A percentile compares a stretch with the other conserved stretches of the same genome.
Evolutionary conservation across 192 early-diverging fungal species (phyloP).

Genomic region (Coemansia reversa): DNA sequence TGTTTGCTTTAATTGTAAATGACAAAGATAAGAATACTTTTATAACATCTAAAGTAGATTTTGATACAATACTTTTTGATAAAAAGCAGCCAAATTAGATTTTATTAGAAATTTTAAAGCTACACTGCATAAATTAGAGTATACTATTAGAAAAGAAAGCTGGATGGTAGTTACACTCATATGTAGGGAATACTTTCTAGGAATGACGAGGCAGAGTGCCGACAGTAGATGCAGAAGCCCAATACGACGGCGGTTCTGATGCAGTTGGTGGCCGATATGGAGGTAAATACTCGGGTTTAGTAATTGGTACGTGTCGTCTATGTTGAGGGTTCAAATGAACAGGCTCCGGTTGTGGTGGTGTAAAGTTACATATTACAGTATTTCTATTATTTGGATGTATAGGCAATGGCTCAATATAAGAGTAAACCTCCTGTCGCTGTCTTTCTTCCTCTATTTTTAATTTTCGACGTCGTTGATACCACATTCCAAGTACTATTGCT

Average conservation of each 20-base stretch:
- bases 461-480: constrained; percentile 11
- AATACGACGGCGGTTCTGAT: constrained; percentile 6
- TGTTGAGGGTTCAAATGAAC: constrained; percentile 5
- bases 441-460: neutral
- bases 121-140: too few species aligned
- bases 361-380: neutral
- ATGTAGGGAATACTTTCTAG: neutral
- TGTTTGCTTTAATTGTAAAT: neutral
- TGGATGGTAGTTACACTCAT: neutral
- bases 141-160: neutral
- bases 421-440: constrained; percentile 2
- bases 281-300: constrained; percentile 28
- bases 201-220: neutral
- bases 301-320: neutral
- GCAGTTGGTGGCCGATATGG: constrained; percentile 15
- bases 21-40: neutral
- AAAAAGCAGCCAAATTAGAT: neutral
- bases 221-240: neutral
- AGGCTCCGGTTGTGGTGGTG: constrained; percentile 1
- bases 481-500: constrained; percentile 5
- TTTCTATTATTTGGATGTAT: neutral
- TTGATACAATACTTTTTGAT: neutral
- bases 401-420: neutral
- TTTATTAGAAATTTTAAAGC: neutral
- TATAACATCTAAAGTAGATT: neutral